Conservation (phyloP, 2,329 filamentous ascomycete genomes). For the Xylaria digitata region DNA sequence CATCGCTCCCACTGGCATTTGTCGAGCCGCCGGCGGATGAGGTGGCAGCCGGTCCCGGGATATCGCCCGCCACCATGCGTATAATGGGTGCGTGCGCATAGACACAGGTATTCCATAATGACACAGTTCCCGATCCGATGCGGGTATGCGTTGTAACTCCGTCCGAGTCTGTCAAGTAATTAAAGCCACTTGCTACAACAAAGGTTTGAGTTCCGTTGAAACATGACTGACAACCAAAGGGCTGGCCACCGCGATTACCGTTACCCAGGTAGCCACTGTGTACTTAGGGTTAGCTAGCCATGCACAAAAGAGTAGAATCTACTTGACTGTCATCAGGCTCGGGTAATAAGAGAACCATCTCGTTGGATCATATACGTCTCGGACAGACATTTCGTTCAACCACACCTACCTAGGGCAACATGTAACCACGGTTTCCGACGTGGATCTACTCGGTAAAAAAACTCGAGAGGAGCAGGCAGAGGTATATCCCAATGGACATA, state of each 20-base stretch:
- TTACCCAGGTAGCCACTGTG: too few species aligned
- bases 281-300: too few species aligned
- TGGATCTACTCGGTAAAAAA: constrained; percentile 8
- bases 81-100: constrained; percentile 28
- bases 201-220: too few species aligned
- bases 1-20: background rate
- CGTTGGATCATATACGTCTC: background rate
- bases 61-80: constrained; percentile 16
- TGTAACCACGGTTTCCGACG: constrained; percentile 4
- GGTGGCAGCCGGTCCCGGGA: background rate
- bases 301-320: too few species aligned
- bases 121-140: constrained; percentile 19
- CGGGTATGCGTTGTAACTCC: constrained; percentile 1
- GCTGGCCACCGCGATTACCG: too few species aligned
- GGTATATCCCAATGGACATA: constrained; percentile 28
- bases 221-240: too few species aligned
- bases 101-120: constrained; percentile 16
- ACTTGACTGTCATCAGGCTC: too few species aligned
- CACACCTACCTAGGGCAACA: constrained; percentile 1
- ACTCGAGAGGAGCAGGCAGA: constrained; percentile 21
- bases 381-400: too few species aligned
- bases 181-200: background rate
- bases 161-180: background rate
- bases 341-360: too few species aligned
- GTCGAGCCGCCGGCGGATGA: background rate